A percentile compares a stretch with the other conserved stretches of the same genome.
Evolutionary conservation across 1,284 basidiomycete species (phyloP).

Genomic region (Ceratobasidium sp.): DNA sequence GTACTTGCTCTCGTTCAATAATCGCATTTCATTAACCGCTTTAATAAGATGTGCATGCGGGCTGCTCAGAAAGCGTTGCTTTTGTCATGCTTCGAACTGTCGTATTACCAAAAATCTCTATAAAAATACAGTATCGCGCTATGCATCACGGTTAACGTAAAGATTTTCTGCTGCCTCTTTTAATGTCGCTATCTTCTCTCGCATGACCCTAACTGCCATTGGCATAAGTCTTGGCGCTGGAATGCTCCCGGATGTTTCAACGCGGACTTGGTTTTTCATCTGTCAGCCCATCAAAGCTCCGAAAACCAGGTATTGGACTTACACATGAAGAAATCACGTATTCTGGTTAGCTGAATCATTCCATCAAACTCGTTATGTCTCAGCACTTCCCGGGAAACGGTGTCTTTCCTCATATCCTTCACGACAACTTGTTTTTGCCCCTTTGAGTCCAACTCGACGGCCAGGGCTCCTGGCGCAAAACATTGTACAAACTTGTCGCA

Average conservation of each 20-base stretch:
- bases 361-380: slow-evolving; percentile 91
- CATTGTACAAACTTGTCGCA: slow-evolving; percentile 83
- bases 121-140: slow-evolving; percentile 1
- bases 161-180: slow-evolving; percentile 61
- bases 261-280: slow-evolving; percentile 64
- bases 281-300: slow-evolving; percentile 25
- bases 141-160: slow-evolving; percentile 33
- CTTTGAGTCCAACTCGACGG: slow-evolving; percentile 62
- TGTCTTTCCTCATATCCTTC: slow-evolving; percentile 75
- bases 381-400: slow-evolving; percentile 91
- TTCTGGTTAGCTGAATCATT: slow-evolving; percentile 82
- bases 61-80: too few species aligned
- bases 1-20: too few species aligned
- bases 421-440: slow-evolving; percentile 70
- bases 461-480: slow-evolving; percentile 91
- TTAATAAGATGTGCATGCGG: too few species aligned
- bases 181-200: slow-evolving; percentile 75
- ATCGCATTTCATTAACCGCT: too few species aligned
- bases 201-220: slow-evolving; percentile 84
- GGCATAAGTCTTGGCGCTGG: slow-evolving; percentile 83
- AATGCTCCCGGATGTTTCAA: slow-evolving; percentile 92
- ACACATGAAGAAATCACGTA: slow-evolving; percentile 96
- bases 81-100: too few species aligned
- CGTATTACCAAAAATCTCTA: not conserved
- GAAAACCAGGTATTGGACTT: slow-evolving; percentile 47